Percentiles rank a stretch among this genome's conserved stretches.
Conservation (phyloP, 345 rosid species). For the Laguncularia racemosa region DNA sequence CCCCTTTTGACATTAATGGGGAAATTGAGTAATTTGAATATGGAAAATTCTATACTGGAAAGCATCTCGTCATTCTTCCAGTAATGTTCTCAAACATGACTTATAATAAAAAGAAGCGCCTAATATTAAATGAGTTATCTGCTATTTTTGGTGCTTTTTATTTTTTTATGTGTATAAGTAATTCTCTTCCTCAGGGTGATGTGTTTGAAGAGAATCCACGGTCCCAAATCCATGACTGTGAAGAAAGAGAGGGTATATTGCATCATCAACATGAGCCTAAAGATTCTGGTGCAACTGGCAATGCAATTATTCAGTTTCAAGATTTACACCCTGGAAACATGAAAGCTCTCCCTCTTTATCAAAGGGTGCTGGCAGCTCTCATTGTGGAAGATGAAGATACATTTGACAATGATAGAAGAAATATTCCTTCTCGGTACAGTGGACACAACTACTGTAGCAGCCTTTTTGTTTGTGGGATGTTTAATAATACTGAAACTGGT, state of each 20-base stretch:
- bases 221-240: constrained; percentile 14
- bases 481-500: constrained; percentile 17
- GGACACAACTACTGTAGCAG: constrained; percentile 17
- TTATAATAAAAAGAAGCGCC: too few relatives aligned
- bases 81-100: too few relatives aligned
- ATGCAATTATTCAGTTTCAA: constrained; percentile 13
- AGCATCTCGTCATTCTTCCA: too few relatives aligned
- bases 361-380: constrained; percentile 49
- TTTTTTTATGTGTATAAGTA: constrained; percentile 2
- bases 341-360: constrained; percentile 37
- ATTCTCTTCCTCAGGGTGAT: constrained; percentile 19
- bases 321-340: constrained; percentile 15
- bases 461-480: constrained; percentile 13
- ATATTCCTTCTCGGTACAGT: constrained; percentile 13
- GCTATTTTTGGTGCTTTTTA: neutral
- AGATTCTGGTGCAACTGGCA: constrained; percentile 3
- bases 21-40: too few relatives aligned
- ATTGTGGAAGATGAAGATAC: constrained; percentile 42
- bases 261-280: constrained; percentile 14
- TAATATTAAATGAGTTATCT: too few relatives aligned
- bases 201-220: constrained; percentile 17
- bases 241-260: constrained; percentile 17
- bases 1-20: too few relatives aligned
- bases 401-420: constrained; percentile 24
- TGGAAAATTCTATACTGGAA: too few relatives aligned